Evolutionary conservation across 768 basidiomycete genomes (phyloP), one percentile per base, ranked within the genome.

Genomic region (Porpolomopsis calyptriformis): DNA sequence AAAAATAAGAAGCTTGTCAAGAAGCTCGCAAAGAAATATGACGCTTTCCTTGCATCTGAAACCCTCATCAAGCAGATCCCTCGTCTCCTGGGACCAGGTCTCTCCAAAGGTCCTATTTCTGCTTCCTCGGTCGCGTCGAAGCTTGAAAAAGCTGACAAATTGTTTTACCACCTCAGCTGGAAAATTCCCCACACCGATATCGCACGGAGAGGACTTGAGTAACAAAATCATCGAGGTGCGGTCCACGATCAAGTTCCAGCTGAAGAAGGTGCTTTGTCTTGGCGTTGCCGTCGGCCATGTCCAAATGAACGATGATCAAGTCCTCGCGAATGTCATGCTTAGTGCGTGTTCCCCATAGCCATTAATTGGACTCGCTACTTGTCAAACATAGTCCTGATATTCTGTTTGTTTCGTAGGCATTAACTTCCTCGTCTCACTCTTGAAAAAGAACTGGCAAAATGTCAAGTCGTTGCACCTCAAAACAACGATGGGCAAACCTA

Each of bases 1-100:
- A 94, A 96, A 75, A 99, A 98, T 80, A 98, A 99, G 78, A 99
- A 99, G 73, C 88, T 99, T 52, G 96, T 98, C 62, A 99, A 98
- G 78, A 96, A 96, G 74, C 87, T 98, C 57, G 94, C 94, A 55
- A 97, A 98, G 77, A 97, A 97, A 67, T 93, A 97, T 73, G 93
- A 99, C 58, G 92, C 94, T 49, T 99, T 99, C 84, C 73, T 99
- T 55, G 80, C 94, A 27, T 98, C 96, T 48, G 96, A 99, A 67
- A 71, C 89, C 50, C 77, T 99, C 56, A 97, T 99, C 78, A 98
- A 96, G 77, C 94, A 97, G 73, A 98, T 99, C 51, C 96, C 96
- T 55, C 94, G 96, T 93, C 81, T 98, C 44, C 82, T 99, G 51
- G 96, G 96, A 50, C 96, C 96, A 58, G 96, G 96, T 87, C 85